phyloP scores from a whole-genome alignment of 768 basidiomycete species.

The Lyophyllum atratum region DNA sequence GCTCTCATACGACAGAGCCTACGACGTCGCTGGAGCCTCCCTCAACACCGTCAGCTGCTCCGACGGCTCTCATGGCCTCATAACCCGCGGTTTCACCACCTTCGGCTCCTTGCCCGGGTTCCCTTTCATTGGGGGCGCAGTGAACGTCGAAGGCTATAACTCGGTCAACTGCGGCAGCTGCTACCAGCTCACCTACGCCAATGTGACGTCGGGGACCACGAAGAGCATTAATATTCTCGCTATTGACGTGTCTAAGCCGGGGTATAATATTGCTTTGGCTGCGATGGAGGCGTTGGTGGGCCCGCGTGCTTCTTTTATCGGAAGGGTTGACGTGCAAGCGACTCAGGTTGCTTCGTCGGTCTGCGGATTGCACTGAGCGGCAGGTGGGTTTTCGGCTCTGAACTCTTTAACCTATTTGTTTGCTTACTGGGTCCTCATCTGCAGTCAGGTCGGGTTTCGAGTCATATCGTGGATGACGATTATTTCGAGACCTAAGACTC shows the following conservation, averaged over 20 bases:
- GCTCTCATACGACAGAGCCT: conserved; percentile 39
- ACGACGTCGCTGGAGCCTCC: conserved; percentile 33
- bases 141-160: conserved; percentile 44
- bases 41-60: conserved; percentile 49
- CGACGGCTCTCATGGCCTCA: conserved; percentile 46
- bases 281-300: conserved; percentile 32
- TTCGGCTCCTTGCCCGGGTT: conserved; percentile 51
- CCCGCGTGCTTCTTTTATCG: conserved; percentile 5
- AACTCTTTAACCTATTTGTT: not conserved
- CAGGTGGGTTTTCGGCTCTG: not conserved
- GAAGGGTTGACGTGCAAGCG: conserved; percentile 9
- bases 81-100: conserved; percentile 38
- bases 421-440: not conserved
- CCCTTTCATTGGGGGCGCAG: conserved; percentile 53
- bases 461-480: too few species aligned
- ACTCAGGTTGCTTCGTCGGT: conserved; percentile 7
- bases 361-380: conserved; percentile 14
- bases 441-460: too few species aligned
- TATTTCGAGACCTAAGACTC: too few species aligned
- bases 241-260: conserved; percentile 38
- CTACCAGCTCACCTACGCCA: conserved; percentile 49
- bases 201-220: conserved; percentile 13
- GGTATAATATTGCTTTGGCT: conserved; percentile 25
- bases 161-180: conserved; percentile 54
- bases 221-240: conserved; percentile 44